Percentiles rank a stretch among this genome's conserved stretches.
phyloP scores from a whole-genome alignment of 768 basidiomycete genomes.

The Hirschioporus abietinus region DNA sequence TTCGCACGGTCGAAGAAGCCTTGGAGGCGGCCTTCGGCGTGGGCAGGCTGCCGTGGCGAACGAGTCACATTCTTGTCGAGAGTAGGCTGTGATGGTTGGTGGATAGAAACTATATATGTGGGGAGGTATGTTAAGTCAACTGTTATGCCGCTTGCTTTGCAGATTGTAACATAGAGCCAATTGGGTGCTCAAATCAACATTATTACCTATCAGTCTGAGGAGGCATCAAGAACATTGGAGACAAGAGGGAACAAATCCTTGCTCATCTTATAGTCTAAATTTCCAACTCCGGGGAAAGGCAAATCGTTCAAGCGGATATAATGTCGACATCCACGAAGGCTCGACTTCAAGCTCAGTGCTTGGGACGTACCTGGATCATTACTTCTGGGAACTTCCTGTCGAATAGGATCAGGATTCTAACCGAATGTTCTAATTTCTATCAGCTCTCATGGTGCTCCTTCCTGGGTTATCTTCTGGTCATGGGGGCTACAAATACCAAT shows the following conservation, averaged over 20 bases:
- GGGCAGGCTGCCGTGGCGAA: constrained; percentile 60
- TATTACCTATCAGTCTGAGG: background rate
- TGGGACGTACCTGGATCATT: background rate
- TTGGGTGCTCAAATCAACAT: background rate
- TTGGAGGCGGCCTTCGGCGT: constrained; percentile 80
- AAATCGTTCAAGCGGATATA: background rate
- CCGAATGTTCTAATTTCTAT: background rate
- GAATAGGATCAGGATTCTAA: background rate
- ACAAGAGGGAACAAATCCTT: no score
- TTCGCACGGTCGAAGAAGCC: constrained; percentile 72
- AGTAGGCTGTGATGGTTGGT: constrained; percentile 37
- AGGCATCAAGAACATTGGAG: no score
- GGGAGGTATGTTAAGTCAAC: background rate
- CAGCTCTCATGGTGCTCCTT: background rate
- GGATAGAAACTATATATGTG: background rate
- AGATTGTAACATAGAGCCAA: background rate
- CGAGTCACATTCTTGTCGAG: constrained; percentile 44
- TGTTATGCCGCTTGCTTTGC: background rate
- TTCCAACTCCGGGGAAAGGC: no score
- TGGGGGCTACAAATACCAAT: background rate
- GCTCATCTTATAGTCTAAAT: no score
- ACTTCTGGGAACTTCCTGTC: background rate
- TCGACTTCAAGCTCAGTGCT: background rate
- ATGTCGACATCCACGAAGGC: background rate
- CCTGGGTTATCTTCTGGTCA: background rate